These are phyloP conservation scores for Candida easanensis DNA, from an alignment of 805 yeast genomes.

Conservation along the genomic window DNA sequence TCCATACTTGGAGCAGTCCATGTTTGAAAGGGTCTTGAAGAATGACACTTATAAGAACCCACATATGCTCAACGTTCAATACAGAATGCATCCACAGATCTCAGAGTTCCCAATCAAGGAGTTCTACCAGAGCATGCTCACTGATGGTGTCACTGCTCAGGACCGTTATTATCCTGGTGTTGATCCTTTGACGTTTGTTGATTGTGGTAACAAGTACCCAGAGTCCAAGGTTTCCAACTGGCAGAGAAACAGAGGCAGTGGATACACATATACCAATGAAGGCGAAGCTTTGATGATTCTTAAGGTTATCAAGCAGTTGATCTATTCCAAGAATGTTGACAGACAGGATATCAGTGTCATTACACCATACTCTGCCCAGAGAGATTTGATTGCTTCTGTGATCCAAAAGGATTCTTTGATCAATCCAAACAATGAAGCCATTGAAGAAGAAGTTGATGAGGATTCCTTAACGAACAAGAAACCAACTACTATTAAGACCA, in stretches of 20 bases:
- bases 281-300: conserved; percentile 51
- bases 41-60: conserved; percentile 61
- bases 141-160: conserved; percentile 56
- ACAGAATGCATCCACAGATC: conserved; percentile 65
- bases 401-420: conserved; percentile 50
- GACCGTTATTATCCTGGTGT: conserved; percentile 47
- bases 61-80: conserved; percentile 67
- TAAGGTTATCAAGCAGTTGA: conserved; percentile 46
- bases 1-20: conserved; percentile 61
- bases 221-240: conserved; percentile 50
- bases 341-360: conserved; percentile 58
- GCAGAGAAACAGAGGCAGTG: conserved; percentile 40
- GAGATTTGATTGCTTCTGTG: conserved; percentile 54
- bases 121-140: conserved; percentile 48
- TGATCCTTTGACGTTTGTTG: conserved; percentile 59
- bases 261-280: conserved; percentile 56
- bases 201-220: conserved; percentile 44
- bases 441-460: conserved; percentile 54
- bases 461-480: conserved; percentile 32
- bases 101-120: conserved; percentile 54
- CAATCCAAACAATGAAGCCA: conserved; percentile 49
- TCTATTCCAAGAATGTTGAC: conserved; percentile 50
- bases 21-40: conserved; percentile 62
- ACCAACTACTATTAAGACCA: conserved; percentile 25
- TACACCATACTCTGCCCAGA: conserved; percentile 76